Percentiles rank a stretch among this genome's conserved stretches.
Evolutionary conservation across 495 filamentous ascomycete genomes (phyloP).

Genomic region (Aspergillus olivimuriae): DNA sequence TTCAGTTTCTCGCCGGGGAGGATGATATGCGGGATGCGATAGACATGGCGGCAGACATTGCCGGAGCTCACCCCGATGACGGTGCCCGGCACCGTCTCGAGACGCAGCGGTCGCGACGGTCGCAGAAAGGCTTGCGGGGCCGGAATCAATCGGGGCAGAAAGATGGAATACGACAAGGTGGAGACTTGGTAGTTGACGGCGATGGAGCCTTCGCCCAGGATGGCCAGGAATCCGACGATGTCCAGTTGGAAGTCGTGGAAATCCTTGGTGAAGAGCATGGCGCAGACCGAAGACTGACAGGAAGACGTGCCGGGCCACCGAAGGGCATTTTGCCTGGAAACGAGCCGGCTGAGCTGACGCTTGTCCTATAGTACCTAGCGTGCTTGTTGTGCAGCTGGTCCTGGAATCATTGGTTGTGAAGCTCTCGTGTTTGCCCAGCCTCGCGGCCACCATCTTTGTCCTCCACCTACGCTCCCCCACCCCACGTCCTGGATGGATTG

Average conservation of each 20-base stretch:
- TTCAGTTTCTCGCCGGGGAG: background rate
- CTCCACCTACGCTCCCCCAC: too few species aligned
- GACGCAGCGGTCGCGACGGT: background rate
- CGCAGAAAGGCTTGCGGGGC: conserved; percentile 3
- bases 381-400: too few species aligned
- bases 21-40: conserved; percentile 4
- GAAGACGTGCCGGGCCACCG: too few species aligned
- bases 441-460: too few species aligned
- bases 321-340: too few species aligned
- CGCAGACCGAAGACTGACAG: too few species aligned
- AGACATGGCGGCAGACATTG: conserved; percentile 1
- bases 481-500: too few species aligned
- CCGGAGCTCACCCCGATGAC: background rate
- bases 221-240: conserved; percentile 3
- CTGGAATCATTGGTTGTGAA: too few species aligned
- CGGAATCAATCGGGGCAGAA: background rate
- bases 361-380: too few species aligned
- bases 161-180: background rate
- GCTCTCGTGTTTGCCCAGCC: too few species aligned
- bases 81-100: background rate
- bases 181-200: conserved; percentile 4
- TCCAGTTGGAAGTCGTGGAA: conserved; percentile 2
- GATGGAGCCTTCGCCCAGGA: conserved; percentile 1
- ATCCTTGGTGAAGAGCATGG: background rate
- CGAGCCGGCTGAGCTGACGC: too few species aligned